phyloP scores from a whole-genome alignment of 2,329 filamentous ascomycete species.

The Diaporthe australafricana region DNA sequence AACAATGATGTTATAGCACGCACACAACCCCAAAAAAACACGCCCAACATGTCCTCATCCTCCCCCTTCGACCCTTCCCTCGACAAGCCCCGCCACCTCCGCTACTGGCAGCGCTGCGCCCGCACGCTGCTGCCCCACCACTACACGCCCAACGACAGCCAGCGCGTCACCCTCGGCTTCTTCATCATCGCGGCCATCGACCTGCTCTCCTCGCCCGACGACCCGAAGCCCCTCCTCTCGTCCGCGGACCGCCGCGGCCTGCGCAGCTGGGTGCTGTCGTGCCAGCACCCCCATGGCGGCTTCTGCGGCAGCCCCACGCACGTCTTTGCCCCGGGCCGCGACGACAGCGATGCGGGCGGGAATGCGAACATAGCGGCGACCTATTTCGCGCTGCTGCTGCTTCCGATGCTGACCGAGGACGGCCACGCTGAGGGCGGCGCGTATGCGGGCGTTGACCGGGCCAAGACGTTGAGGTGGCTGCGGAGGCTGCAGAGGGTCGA shows the following conservation, averaged over 20 bases:
- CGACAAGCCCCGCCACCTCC: constrained; percentile 77
- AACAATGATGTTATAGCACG: not conserved
- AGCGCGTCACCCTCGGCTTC: constrained; percentile 88
- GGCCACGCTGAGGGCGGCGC: constrained; percentile 53
- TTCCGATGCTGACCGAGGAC: constrained; percentile 65
- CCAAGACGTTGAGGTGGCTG: constrained; percentile 79
- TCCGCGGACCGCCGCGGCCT: constrained; percentile 57
- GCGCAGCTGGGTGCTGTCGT: constrained; percentile 84
- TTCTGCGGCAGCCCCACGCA: constrained; percentile 88
- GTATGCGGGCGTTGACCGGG: constrained; percentile 74
- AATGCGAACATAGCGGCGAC: constrained; percentile 85
- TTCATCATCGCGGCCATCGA: constrained; percentile 91
- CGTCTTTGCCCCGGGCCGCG: constrained; percentile 49
- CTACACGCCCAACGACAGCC: constrained; percentile 91
- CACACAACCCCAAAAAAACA: not conserved
- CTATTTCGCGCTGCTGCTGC: constrained; percentile 83
- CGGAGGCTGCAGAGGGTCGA: constrained; percentile 74
- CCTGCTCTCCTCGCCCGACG: constrained; percentile 70
- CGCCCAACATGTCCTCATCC: not conserved
- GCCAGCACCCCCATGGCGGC: constrained; percentile 87
- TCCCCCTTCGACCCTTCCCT: constrained; percentile 50
- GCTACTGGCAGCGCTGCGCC: constrained; percentile 93
- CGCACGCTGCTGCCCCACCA: constrained; percentile 81
- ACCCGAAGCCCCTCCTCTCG: constrained; percentile 53
- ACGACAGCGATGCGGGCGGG: constrained; percentile 47